These are phyloP conservation scores for Amaranthus palmeri DNA, from an alignment of 148 eudicot genomes.

Conservation along the genomic window DNA sequence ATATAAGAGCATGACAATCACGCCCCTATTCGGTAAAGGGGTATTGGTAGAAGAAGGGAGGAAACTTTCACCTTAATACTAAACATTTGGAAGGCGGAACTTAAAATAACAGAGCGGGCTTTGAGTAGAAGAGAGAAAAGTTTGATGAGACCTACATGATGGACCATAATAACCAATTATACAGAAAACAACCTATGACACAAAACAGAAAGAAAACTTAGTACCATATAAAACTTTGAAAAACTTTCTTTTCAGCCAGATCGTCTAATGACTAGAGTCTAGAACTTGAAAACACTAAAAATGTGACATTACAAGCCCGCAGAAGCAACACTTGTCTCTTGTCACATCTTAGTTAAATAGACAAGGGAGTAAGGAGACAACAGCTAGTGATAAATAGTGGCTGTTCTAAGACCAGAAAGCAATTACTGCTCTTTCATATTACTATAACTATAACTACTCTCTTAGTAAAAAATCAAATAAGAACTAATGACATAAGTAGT, in stretches of 20 bases:
- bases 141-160: slow-evolving; percentile 3
- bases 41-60: background rate
- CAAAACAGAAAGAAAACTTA: background rate
- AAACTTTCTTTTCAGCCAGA: slow-evolving; percentile 7
- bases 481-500: background rate
- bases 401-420: background rate
- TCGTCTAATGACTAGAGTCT: background rate
- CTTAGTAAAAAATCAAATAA: background rate
- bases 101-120: background rate
- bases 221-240: background rate
- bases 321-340: background rate
- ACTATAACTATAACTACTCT: too few relatives aligned
- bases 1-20: background rate
- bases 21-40: background rate
- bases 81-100: background rate
- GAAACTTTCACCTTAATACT: background rate
- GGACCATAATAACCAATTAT: background rate
- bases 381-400: background rate
- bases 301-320: background rate
- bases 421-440: background rate
- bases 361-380: background rate
- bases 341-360: background rate
- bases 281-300: background rate
- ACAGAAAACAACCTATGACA: background rate
- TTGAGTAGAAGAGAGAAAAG: background rate